These are phyloP conservation scores for Digitaria exilis DNA, from an alignment of 202 grass and related monocot genomes.

Conservation along the genomic window DNA sequence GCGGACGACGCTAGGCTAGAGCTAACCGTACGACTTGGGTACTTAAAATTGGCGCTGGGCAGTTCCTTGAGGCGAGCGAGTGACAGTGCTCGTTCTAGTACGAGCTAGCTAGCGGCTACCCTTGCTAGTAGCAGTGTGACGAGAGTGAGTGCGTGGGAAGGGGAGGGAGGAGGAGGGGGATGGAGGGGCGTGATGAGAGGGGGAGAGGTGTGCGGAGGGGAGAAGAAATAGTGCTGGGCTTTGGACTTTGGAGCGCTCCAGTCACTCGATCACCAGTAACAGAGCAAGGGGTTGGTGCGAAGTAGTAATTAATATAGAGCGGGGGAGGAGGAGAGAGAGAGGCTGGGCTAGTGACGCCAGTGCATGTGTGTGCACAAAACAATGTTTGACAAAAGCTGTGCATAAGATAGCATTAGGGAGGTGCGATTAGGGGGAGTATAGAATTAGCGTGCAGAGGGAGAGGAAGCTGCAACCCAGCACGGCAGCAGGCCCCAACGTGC, in stretches of 20 bases:
- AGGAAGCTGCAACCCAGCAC: slow-evolving; percentile 60
- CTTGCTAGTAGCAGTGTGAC: slow-evolving; percentile 36
- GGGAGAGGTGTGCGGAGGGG: slow-evolving; percentile 16
- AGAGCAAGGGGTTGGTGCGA: slow-evolving; percentile 41
- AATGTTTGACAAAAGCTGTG: slow-evolving; percentile 47
- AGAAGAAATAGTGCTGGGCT: slow-evolving; percentile 52
- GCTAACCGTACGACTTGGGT: neutral
- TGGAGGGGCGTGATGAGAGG: slow-evolving; percentile 26
- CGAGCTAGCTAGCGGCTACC: slow-evolving; percentile 35
- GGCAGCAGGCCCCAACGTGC: slow-evolving; percentile 56
- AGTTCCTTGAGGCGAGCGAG: slow-evolving; percentile 46
- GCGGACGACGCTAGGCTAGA: neutral
- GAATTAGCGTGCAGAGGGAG: slow-evolving; percentile 26
- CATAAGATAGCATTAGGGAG: slow-evolving; percentile 30
- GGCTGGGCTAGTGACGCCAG: neutral
- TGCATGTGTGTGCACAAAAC: slow-evolving; percentile 39
- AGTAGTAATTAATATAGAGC: slow-evolving; percentile 51
- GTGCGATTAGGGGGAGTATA: slow-evolving; percentile 34
- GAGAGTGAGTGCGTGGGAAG: slow-evolving; percentile 28
- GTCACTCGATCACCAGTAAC: slow-evolving; percentile 45
- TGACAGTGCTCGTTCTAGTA: slow-evolving; percentile 42
- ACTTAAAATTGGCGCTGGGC: neutral
- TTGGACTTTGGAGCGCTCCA: slow-evolving; percentile 32
- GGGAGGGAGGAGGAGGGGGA: neutral
- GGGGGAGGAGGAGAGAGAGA: neutral